Base-by-base conservation (phyloP, 768 basidiomycete genomes). In the Leccinum longicurvipes region DNA sequence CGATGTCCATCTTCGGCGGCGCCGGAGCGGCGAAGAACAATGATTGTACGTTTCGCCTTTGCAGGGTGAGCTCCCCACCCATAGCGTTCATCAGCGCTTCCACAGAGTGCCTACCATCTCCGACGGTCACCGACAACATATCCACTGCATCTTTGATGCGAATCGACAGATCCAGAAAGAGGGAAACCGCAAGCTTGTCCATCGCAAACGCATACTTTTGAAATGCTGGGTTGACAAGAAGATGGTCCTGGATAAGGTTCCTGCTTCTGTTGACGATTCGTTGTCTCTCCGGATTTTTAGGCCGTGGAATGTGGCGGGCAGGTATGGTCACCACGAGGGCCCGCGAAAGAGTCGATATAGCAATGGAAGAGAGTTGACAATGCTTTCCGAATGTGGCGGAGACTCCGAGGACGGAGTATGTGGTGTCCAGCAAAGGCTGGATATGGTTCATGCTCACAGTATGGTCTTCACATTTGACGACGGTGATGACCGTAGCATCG, bases 121-220 rank as follows among this genome's bases (percentile, higher is more conserved):
- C 23, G 14, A 9, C 55, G 12, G 64, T 47, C 2, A 69, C 50
- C 0, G 80, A 79, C 7, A 79, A 57, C 49, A 81, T 57, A 47
- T 83, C 79, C 25, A 79, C 72, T 1, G 67, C 80, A 12, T 53
- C 53, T 12, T 48, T 52, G 12, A 80, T 71, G 9, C 62, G 65
- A 10, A 79, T 50, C 0, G 63, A 68, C 7, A 73, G 46, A 53
- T 83, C 82, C 9, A 64, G 45, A 60, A 68, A 72, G 15, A 84
- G 59, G 2, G 78, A 67, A 4, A 72, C 56, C 0, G 74, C 71
- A 1, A 83, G 60, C 36, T 68, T 71, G 58, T 82, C 82, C 79
- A 81, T 79, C 31, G 67, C 64, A 45, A 83, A 79, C 0, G 76
- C 73, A 47, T 71, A 66, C 55, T 78, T 81, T 15, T 53, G 60